Evolutionary conservation across 176 grass and related monocot genomes (phyloP).

Genomic region (Musa troglodytarum): DNA sequence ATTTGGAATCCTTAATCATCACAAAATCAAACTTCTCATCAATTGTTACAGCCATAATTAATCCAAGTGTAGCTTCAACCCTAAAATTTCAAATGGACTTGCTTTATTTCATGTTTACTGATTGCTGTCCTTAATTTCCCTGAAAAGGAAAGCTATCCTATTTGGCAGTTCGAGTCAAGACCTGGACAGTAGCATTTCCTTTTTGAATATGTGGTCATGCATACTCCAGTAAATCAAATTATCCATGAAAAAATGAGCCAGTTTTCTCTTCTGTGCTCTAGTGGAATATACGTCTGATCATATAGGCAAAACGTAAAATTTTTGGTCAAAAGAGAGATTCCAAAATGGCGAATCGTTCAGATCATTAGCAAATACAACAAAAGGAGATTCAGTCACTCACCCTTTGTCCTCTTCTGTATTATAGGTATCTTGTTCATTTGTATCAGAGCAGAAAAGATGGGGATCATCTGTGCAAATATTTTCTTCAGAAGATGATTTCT

Average conservation of each 20-base stretch:
- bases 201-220: too few species aligned
- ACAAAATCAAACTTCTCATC: too few species aligned
- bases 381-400: neutral
- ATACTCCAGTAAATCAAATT: too few species aligned
- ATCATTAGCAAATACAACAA: neutral
- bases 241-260: neutral
- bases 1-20: too few species aligned
- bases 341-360: neutral
- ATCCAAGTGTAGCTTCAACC: too few species aligned
- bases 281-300: neutral
- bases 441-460: conserved; percentile 22
- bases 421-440: conserved; percentile 23
- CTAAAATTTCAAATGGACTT: too few species aligned
- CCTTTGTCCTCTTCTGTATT: neutral
- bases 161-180: too few species aligned
- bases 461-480: conserved; percentile 40
- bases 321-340: neutral
- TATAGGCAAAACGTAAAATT: neutral
- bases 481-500: conserved; percentile 23
- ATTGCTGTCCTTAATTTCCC: too few species aligned
- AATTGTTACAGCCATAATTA: too few species aligned
- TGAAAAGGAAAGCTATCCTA: too few species aligned
- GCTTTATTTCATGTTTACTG: too few species aligned
- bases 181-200: too few species aligned
- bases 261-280: neutral